These are phyloP conservation scores for Sporobolomyces phaffii DNA, from an alignment of 768 basidiomycete species.

Conservation along the genomic window DNA sequence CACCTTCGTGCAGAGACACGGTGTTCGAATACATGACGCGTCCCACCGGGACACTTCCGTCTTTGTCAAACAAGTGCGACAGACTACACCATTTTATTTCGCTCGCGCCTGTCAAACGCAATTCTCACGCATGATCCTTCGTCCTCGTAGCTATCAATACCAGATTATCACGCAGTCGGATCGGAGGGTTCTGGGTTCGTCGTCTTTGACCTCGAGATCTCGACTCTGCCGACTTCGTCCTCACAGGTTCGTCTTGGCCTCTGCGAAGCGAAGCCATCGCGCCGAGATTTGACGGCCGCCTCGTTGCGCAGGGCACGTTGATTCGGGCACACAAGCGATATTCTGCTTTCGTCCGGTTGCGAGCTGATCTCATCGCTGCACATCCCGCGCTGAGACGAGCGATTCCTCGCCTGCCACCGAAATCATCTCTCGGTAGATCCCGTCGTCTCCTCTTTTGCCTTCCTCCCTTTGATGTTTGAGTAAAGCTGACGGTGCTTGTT, in stretches of 20 bases:
- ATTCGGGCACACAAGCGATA: constrained; percentile 39
- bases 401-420: constrained; percentile 36
- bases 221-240: neutral
- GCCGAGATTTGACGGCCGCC: neutral
- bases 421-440: constrained; percentile 37
- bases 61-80: constrained; percentile 35
- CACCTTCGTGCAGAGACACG: constrained; percentile 6
- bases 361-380: constrained; percentile 27
- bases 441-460: neutral
- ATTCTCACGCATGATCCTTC: neutral
- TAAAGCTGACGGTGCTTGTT: neutral
- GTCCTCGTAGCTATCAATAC: constrained; percentile 30
- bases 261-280: neutral
- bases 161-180: constrained; percentile 23
- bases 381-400: constrained; percentile 24
- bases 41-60: constrained; percentile 4
- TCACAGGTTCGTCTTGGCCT: neutral
- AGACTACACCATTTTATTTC: too few relatives aligned
- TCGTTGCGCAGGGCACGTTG: constrained; percentile 25
- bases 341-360: constrained; percentile 40
- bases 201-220: constrained; percentile 36
- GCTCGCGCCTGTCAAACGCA: neutral
- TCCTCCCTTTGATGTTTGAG: neutral
- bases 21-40: constrained; percentile 31
- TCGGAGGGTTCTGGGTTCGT: constrained; percentile 34